phyloP scores from a whole-genome alignment of 192 early-diverging fungal genomes.

The Backusella westeae region DNA sequence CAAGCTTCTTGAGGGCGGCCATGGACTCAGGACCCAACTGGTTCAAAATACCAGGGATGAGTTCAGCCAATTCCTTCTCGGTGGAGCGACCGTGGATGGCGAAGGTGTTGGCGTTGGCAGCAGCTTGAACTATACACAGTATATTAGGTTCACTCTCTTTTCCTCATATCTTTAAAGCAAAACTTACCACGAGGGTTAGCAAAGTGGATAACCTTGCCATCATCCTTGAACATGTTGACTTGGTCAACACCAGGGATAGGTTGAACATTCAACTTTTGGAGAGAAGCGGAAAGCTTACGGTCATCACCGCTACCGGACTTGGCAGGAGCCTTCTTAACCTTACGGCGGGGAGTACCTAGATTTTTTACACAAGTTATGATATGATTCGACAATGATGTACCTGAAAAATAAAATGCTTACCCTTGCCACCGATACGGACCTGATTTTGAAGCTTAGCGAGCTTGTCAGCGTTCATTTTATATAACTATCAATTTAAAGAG shows the following conservation, averaged over 20 bases:
- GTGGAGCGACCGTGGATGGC: constrained; percentile 84
- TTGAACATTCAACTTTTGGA: constrained; percentile 92
- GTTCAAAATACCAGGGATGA: constrained; percentile 75
- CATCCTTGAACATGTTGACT: constrained; percentile 98
- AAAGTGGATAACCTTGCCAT: constrained; percentile 94
- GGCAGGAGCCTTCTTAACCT: constrained; percentile 71
- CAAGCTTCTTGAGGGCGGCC: constrained; percentile 80
- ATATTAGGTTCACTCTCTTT: not conserved
- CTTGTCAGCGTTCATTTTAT: constrained; percentile 82
- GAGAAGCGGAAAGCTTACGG: constrained; percentile 88
- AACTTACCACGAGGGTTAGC: constrained; percentile 76
- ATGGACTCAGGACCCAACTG: constrained; percentile 91
- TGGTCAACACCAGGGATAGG: constrained; percentile 87
- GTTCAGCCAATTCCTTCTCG: constrained; percentile 84
- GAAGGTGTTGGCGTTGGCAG: constrained; percentile 90
- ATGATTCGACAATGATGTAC: not conserved
- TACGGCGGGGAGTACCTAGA: constrained; percentile 94
- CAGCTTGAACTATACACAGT: constrained; percentile 65
- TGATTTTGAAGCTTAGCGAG: constrained; percentile 90
- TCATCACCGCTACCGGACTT: constrained; percentile 74
- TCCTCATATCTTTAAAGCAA: not conserved
- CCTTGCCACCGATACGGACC: constrained; percentile 84
- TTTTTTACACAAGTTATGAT: not conserved
- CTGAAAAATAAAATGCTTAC: constrained; percentile 7
- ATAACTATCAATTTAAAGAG: not conserved